Evolutionary conservation across 163 green algal genomes (phyloP).

Genomic region (Trebouxiophyceae sp.): DNA sequence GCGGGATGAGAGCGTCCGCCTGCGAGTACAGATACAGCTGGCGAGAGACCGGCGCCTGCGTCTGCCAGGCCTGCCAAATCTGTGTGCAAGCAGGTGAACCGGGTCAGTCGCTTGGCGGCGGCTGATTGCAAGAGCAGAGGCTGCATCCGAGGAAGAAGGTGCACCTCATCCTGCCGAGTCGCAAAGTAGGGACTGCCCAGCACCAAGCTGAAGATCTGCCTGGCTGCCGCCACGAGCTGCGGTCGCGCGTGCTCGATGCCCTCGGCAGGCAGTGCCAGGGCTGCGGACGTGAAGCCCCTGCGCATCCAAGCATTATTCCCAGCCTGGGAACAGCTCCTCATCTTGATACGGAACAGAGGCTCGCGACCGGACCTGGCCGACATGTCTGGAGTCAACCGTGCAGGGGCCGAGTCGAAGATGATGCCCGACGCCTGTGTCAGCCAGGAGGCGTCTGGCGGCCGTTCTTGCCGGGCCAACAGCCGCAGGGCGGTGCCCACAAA

Average conservation of each 20-base stretch:
- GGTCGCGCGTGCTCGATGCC: slow-evolving; percentile 17
- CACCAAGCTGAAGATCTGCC: slow-evolving; percentile 3
- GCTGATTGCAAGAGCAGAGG: background rate
- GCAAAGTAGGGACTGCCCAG: slow-evolving; percentile 5
- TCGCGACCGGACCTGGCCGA: slow-evolving; percentile 20
- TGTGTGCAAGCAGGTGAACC: slow-evolving; percentile 8
- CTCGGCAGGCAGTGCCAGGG: slow-evolving; percentile 18
- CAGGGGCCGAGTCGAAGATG: slow-evolving; percentile 38
- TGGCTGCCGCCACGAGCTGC: slow-evolving; percentile 8
- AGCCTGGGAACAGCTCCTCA: background rate
- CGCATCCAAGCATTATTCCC: background rate
- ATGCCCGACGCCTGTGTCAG: slow-evolving; percentile 16
- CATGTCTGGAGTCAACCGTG: slow-evolving; percentile 30
- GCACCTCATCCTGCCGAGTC: slow-evolving; percentile 7
- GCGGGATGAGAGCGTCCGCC: slow-evolving; percentile 46
- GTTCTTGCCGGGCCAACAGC: slow-evolving; percentile 4
- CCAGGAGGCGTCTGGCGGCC: background rate
- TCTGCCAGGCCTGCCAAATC: slow-evolving; percentile 51
- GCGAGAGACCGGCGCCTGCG: slow-evolving; percentile 37
- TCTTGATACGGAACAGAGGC: background rate
- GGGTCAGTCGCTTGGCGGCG: background rate
- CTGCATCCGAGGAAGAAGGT: background rate
- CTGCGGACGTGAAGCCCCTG: slow-evolving; percentile 26
- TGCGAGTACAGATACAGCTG: slow-evolving; percentile 66
- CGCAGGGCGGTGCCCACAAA: slow-evolving; percentile 22